Base-by-base conservation (phyloP, 1,139 yeast genomes). In the Hyphopichia pseudoburtonii region DNA sequence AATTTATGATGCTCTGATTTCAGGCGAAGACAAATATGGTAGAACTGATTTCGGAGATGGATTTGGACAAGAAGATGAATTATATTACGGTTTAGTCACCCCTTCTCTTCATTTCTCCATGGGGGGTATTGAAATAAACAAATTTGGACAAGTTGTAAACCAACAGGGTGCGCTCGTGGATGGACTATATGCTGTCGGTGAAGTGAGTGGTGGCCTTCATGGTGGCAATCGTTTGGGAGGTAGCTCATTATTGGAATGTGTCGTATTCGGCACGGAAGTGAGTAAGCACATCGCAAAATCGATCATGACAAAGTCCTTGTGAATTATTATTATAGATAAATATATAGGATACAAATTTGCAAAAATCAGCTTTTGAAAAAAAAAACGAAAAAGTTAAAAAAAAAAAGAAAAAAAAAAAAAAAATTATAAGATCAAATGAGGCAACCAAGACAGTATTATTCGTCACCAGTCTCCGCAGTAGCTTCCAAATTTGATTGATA, bases 211-310 rank as follows among this genome's bases (percentile, higher is more conserved):
- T 12, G 72, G 72, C 2, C 53, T 66, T 6, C 73, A 66, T 45
- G 73, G 73, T 1, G 62, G 50, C 23, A 64, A 65, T 40, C 48
- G 73, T 33, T 50, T 66, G 30, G 71, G 67, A 0, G 73, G 73
- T 3, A 60, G 63, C 27, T 62, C 70, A 3, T 48, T 66, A 31
- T 53, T 66, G 27, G 72, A 64, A 43, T 66, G 72, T 50, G 70
- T 63, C 10, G 72, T 66, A 1, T 65, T 66, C 46, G 71, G 70
- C 3, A 53, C 45, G 30, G 38, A 49, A 15, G 64, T 54, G 3
- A 37, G 48, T 18, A 43, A 43, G n/a, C 28, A 30, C 14, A 46
- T 45, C 10, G 32, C 28, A 15, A 30, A 32, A n/a, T n/a, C n/a
- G n/a, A n/a, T n/a, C n/a, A n/a, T n/a, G n/a, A n/a, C n/a, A n/a